These are phyloP conservation scores for Globisporangium iwayamae DNA, from an alignment of 352 stramenopile species.

Conservation along the genomic window DNA sequence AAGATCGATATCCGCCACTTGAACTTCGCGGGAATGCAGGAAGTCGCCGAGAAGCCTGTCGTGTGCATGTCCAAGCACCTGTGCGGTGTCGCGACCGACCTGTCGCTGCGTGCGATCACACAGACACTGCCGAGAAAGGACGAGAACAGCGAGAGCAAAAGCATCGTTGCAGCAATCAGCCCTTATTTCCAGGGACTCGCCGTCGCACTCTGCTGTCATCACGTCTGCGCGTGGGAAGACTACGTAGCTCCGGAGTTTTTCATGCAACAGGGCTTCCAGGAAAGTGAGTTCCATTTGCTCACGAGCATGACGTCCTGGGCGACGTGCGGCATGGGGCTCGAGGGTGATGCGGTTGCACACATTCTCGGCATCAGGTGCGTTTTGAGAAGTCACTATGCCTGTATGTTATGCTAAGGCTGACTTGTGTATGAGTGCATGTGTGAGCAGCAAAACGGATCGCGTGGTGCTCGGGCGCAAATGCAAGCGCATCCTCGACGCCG, in stretches of 20 bases:
- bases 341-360: constrained; percentile 60
- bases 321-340: constrained; percentile 67
- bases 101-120: constrained; percentile 66
- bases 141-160: not conserved
- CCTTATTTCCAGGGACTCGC: constrained; percentile 51
- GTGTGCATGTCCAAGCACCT: constrained; percentile 87
- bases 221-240: constrained; percentile 70
- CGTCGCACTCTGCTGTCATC: constrained; percentile 79
- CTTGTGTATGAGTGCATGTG: not conserved
- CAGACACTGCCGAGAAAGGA: constrained; percentile 37
- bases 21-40: constrained; percentile 64
- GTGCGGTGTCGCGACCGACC: constrained; percentile 76
- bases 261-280: constrained; percentile 44
- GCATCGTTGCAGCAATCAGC: constrained; percentile 19
- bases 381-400: not conserved
- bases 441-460: constrained; percentile 57
- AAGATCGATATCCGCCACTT: constrained; percentile 87
- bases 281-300: constrained; percentile 56
- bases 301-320: constrained; percentile 76
- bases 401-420: not conserved
- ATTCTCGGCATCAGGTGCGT: constrained; percentile 66
- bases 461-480: constrained; percentile 59
- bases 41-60: constrained; percentile 41
- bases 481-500: constrained; percentile 76
- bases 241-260: constrained; percentile 73